A percentile compares a stretch with the other conserved stretches of the same genome.
Conservation (phyloP, 1,139 yeast species). For the Diutina scorzettiae region DNA sequence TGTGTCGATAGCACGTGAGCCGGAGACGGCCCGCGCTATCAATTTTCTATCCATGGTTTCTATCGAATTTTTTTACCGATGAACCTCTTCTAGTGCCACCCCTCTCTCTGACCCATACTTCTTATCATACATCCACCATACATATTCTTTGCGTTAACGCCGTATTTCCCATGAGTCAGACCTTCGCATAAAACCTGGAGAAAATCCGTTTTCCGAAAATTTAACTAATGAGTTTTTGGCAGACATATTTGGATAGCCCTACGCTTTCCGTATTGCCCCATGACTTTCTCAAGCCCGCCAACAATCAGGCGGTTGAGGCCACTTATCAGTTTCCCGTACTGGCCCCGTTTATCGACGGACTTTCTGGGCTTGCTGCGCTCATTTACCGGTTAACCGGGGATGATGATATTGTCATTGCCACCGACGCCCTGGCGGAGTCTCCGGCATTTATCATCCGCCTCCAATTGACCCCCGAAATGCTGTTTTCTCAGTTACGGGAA, state of each 20-base stretch:
- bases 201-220: neutral
- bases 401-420: conserved; percentile 81
- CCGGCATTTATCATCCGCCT: conserved; percentile 51
- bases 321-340: conserved; percentile 14
- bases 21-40: too few species aligned
- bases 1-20: too few species aligned
- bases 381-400: conserved; percentile 83
- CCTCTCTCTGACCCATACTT: too few species aligned
- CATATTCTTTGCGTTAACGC: neutral
- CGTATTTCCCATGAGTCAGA: neutral
- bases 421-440: conserved; percentile 32
- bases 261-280: conserved; percentile 82
- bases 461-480: conserved; percentile 37
- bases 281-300: conserved; percentile 74
- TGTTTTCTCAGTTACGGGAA: conserved; percentile 41
- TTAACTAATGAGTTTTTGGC: conserved; percentile 2
- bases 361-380: conserved; percentile 16
- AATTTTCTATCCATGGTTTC: too few species aligned
- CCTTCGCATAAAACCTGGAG: conserved; percentile 3
- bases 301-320: conserved; percentile 58
- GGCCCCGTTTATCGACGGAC: neutral
- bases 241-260: conserved; percentile 51
- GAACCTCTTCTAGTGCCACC: too few species aligned
- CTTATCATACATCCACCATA: neutral
- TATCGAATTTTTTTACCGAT: too few species aligned